A percentile compares a stretch with the other conserved stretches of the same genome.
Conservation (phyloP, 352 stramenopile genomes). For the Phytopythium chamaehyphon region DNA sequence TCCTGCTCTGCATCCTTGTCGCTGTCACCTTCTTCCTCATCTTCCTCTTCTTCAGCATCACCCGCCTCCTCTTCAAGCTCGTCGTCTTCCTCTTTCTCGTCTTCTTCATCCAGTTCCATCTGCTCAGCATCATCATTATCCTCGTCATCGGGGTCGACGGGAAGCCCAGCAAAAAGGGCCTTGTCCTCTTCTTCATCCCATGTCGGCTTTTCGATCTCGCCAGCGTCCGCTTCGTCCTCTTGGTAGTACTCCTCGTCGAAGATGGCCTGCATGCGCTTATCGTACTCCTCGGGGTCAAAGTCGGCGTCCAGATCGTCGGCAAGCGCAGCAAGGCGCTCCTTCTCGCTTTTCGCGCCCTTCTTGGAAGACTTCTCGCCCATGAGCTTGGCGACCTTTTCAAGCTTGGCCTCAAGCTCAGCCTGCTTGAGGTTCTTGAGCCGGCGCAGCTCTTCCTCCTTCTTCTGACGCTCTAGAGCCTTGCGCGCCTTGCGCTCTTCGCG, state of each 20-base stretch:
- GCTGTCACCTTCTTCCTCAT: constrained; percentile 43
- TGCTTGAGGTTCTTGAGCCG: constrained; percentile 98
- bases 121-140: constrained; percentile 36
- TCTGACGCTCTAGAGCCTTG: constrained; percentile 93
- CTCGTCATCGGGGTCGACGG: constrained; percentile 57
- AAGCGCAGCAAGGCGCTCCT: background rate
- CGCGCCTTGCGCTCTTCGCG: constrained; percentile 91
- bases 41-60: constrained; percentile 16
- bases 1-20: constrained; percentile 40
- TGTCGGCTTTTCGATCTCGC: constrained; percentile 69
- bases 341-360: constrained; percentile 39
- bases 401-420: constrained; percentile 92
- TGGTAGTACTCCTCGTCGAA: constrained; percentile 99
- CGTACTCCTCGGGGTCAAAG: constrained; percentile 96
- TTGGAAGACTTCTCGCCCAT: constrained; percentile 67
- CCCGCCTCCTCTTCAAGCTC: constrained; percentile 27
- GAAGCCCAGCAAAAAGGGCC: constrained; percentile 69
- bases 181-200: constrained; percentile 86
- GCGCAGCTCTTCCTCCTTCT: constrained; percentile 96
- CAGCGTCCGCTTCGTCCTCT: constrained; percentile 55
- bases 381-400: constrained; percentile 89
- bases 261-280: constrained; percentile 94
- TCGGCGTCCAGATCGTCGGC: constrained; percentile 90
- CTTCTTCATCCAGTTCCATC: constrained; percentile 6
- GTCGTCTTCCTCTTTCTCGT: constrained; percentile 22